phyloP scores from a whole-genome alignment of 2,329 filamentous ascomycete genomes.

The Atkinsonella texensis region DNA sequence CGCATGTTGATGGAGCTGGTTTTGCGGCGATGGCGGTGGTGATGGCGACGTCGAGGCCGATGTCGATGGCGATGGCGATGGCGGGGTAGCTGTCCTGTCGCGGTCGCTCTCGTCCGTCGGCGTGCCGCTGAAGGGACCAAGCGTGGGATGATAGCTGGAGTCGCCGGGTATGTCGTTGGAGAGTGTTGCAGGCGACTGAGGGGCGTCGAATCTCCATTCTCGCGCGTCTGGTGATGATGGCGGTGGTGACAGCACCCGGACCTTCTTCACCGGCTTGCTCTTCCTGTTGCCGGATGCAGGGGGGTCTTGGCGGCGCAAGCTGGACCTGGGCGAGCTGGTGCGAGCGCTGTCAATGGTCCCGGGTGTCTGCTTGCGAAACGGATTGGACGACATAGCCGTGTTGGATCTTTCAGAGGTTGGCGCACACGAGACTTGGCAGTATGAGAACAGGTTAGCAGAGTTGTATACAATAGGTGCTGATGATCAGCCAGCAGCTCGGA shows the following conservation, averaged over 20 bases:
- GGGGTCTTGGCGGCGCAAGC: slow-evolving; percentile 8
- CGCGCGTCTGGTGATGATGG: slow-evolving; percentile 45
- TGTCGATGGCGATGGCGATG: slow-evolving; percentile 10
- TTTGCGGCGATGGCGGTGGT: slow-evolving; percentile 6
- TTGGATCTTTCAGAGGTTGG: not conserved
- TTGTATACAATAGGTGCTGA: not conserved
- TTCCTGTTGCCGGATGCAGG: slow-evolving; percentile 13
- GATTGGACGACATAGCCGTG: slow-evolving; percentile 13
- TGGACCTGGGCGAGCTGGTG: slow-evolving; percentile 11
- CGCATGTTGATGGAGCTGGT: not conserved
- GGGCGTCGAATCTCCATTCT: slow-evolving; percentile 20
- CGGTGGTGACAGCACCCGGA: slow-evolving; percentile 53
- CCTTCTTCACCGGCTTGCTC: slow-evolving; percentile 50
- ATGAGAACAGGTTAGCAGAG: not conserved
- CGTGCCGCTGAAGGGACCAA: slow-evolving; percentile 21
- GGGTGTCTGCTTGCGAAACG: slow-evolving; percentile 13
- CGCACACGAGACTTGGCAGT: not conserved
- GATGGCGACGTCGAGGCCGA: slow-evolving; percentile 8
- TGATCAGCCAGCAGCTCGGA: not conserved
- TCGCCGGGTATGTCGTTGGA: slow-evolving; percentile 14
- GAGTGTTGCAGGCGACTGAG: slow-evolving; percentile 18
- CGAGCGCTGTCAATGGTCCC: slow-evolving; percentile 10
- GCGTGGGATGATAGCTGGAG: slow-evolving; percentile 4
- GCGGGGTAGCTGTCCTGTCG: slow-evolving; percentile 15
- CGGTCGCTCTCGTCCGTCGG: slow-evolving; percentile 18